Conservation (phyloP, 139 green algal species). For the Coccomyxa sp. region DNA sequence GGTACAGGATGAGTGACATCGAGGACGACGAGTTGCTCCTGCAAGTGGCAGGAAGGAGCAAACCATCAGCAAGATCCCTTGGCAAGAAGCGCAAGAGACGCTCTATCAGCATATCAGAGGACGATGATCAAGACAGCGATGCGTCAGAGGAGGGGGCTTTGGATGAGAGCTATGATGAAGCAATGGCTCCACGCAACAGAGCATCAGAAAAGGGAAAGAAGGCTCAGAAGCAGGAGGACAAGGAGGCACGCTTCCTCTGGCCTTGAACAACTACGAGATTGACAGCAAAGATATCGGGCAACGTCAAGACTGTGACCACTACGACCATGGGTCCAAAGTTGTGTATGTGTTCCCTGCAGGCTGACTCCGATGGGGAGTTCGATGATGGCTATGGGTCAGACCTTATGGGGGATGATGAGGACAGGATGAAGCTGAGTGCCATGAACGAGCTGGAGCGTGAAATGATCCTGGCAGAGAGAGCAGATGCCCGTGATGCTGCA, state of each 20-base stretch:
- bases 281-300: too few relatives aligned
- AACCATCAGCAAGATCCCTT: background rate
- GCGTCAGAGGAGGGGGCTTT: background rate
- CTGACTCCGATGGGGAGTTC: constrained; percentile 5
- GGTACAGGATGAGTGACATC: too few relatives aligned
- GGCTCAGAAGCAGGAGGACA: background rate
- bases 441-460: constrained; percentile 73
- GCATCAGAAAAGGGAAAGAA: background rate
- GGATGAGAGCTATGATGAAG: background rate
- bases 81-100: background rate
- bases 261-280: too few relatives aligned
- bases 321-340: too few relatives aligned
- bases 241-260: too few relatives aligned
- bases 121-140: background rate
- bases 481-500: constrained; percentile 30
- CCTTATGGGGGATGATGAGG: constrained; percentile 18
- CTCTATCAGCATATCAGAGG: background rate
- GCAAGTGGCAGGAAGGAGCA: constrained; percentile 8
- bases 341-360: too few relatives aligned
- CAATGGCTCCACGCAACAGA: background rate
- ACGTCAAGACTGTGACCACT: too few relatives aligned
- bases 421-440: constrained; percentile 27
- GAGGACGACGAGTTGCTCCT: constrained; percentile 8
- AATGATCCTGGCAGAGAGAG: constrained; percentile 49
- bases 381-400: constrained; percentile 19